Conservation (phyloP, 257 asterid genomes). For the Thymus quinquecostatus region DNA sequence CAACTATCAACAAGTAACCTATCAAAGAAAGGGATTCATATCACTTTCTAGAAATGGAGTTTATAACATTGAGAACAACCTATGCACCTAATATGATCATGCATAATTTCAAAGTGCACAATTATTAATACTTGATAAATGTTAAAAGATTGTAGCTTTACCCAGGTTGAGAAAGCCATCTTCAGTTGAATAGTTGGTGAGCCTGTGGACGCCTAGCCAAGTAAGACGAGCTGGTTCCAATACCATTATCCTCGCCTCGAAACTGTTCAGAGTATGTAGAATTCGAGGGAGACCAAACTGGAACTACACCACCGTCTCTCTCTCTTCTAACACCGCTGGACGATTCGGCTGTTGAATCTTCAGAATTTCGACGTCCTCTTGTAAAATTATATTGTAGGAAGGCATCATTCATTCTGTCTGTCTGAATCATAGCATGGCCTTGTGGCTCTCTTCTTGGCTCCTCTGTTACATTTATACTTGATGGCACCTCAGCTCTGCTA, state of each 20-base stretch:
- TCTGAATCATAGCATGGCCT: slow-evolving; percentile 29
- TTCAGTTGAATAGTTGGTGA: slow-evolving; percentile 72
- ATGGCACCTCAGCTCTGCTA: slow-evolving; percentile 84
- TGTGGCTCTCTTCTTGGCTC: slow-evolving; percentile 42
- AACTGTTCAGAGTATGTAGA: slow-evolving; percentile 65
- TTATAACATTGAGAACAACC: slow-evolving; percentile 11
- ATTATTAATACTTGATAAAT: not conserved
- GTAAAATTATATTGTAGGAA: slow-evolving; percentile 35
- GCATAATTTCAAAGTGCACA: not conserved
- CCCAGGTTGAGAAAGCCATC: slow-evolving; percentile 77
- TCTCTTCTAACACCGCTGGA: slow-evolving; percentile 55
- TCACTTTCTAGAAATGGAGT: not conserved
- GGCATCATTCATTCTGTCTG: slow-evolving; percentile 27
- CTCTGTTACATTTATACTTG: slow-evolving; percentile 49
- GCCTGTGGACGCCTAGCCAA: slow-evolving; percentile 72
- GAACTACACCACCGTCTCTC: slow-evolving; percentile 82
- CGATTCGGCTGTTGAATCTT: slow-evolving; percentile 92
- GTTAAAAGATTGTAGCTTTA: slow-evolving; percentile 22
- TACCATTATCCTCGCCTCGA: slow-evolving; percentile 56
- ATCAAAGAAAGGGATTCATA: too few relatives aligned
- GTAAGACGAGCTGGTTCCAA: slow-evolving; percentile 59
- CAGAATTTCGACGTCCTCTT: slow-evolving; percentile 60
- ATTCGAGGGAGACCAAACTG: slow-evolving; percentile 87
- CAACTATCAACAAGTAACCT: too few relatives aligned
- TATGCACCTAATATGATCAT: slow-evolving; percentile 4